Evolutionary conservation across 345 rosid species (phyloP), one percentile per base, ranked within the genome.

Genomic region (Euphorbia pulcherrima): DNA sequence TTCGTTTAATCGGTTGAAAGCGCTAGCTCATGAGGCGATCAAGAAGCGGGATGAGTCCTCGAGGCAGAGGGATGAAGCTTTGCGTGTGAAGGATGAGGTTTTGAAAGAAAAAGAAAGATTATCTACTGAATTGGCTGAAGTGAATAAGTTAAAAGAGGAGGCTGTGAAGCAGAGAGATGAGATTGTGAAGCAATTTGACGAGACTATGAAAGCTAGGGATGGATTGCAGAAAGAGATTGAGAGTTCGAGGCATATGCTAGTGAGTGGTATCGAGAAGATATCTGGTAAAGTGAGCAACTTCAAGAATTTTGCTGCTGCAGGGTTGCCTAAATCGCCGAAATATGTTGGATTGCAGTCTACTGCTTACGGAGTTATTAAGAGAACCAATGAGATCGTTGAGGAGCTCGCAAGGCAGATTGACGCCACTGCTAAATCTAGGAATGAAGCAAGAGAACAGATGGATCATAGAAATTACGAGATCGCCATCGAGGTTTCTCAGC

Each of bases 401-500:
- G 99, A 95, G 84, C 90, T 95, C 13, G 75, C 87, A 76, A 86
- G 65, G 78, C 97, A 92, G 86, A 72, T 88, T 0, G 92, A 90
- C 72, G 47, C 64, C 12, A 71, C 85, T 1, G 65, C 78, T 0
- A 95, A 88, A 79, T 83, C 97, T 17, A 86, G 97, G 54, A 84
- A 95, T 69, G 97, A 92, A 55, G 95, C 86, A 8, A 92, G 97
- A 75, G 96, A 86, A 74, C 97, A 88, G 79, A 84, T 95, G 76
- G 99, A 88, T 65, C 96, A 92, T 75, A 83, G 99, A 65, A 95
- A 95, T 71, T 95, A 88, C 68, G 97, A 92, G 83, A 92, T 95
- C 69, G 99, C 99, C 46, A 90, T 95, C 62, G 99, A 95, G 79
- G 97, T 95, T 77, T 95, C 97, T 18, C 90, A 92, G 83, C 88